Base-by-base conservation (phyloP, 208 protist genomes). In the Leptomonas pyrrhocoris region DNA sequence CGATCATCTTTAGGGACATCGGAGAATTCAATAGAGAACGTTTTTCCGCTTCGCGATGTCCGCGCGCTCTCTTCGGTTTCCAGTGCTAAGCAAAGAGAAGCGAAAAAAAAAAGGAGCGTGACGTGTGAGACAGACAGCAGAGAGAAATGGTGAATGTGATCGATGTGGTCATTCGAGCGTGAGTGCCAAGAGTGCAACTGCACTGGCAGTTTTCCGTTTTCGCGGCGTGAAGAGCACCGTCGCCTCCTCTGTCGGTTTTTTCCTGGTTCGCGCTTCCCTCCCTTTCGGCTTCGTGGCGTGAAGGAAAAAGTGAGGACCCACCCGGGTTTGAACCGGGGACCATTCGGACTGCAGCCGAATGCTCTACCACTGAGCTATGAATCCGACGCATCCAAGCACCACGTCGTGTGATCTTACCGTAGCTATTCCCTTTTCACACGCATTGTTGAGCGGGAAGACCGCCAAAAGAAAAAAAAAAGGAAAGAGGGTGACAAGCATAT, bases 271-370 rank as follows among this genome's bases (percentile, higher is more conserved):
- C 28, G 51, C n/a, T n/a, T n/a, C n/a, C n/a, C n/a, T n/a, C n/a
- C n/a, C n/a, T n/a, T n/a, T n/a, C n/a, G n/a, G n/a, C n/a, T n/a
- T n/a, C n/a, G n/a, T n/a, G n/a, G n/a, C n/a, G 25, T 19, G 48
- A 23, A 25, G 5, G 55, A 69, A 90, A 92, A 95, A 92, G 56
- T 15, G 15, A 96, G 92, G 92, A 94, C 88, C 89, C 92, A 97
- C 79, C 92, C 90, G 92, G 92, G 86, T 93, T 97, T 95, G 92
- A 97, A 97, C 92, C 92, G 88, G 92, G 79, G 92, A 95, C 92
- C 92, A 88, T 86, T 95, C 92, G 92, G 92, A 97, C 90, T 97
- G 92, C 92, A 97, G 92, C 91, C 91, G 91, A 94, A 88, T 85
- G 91, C 88, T 96, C 91, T 96, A 96, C 91, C 91, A 92, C 91